Base-by-base conservation (phyloP, 2,329 filamentous ascomycete species). In the Colletotrichum echinochloae region DNA sequence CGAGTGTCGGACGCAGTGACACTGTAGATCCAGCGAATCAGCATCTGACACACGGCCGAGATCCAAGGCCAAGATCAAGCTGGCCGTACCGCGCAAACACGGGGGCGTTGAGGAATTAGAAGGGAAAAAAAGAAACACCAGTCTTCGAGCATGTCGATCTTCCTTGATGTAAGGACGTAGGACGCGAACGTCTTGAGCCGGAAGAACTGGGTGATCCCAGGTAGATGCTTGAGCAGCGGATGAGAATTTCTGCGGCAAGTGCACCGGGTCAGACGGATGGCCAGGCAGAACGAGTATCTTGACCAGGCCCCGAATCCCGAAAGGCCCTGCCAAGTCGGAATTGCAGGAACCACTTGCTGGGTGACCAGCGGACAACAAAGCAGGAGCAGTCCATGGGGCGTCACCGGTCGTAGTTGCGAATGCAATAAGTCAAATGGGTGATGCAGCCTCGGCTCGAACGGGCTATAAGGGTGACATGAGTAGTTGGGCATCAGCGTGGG, bases 11-110 rank as follows among this genome's bases (percentile, higher is more conserved):
- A 60, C 30, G 39, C 51, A 54, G 65, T 60, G 54, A 71, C 39
- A 60, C 49, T 66, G n/a, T 33, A 56, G 55, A 37, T 52, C 16
- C 54, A 64, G 60, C 71, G 71, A 72, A 72, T 72, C 62, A 72
- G n/a, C 52, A 20, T 60, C 54, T 71, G 67, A 71, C 68, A 72
- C 71, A 71, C 68, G 59, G 49, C 59, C 46, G 39, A 49, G 52
- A 64, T 59, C 30, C 54, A 49, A 51, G 65, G 59, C 68, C 71
- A 60, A 68, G 66, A 59, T 54, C 71, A 60, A 68, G 66, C 54
- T 54, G 66, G 49, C 46, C 49, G 33, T 62, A 61, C 44, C 41
- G 44, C 54, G 46, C 56, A 66, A 54, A 57, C 26, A 57, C 46
- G 60, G 56, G 37, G 37, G 51, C 48, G 52, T 52, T 59, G 51